A percentile compares a stretch with the other conserved stretches of the same genome.
Conservation (phyloP, 768 basidiomycete genomes). For the Mycena epipterygia region DNA sequence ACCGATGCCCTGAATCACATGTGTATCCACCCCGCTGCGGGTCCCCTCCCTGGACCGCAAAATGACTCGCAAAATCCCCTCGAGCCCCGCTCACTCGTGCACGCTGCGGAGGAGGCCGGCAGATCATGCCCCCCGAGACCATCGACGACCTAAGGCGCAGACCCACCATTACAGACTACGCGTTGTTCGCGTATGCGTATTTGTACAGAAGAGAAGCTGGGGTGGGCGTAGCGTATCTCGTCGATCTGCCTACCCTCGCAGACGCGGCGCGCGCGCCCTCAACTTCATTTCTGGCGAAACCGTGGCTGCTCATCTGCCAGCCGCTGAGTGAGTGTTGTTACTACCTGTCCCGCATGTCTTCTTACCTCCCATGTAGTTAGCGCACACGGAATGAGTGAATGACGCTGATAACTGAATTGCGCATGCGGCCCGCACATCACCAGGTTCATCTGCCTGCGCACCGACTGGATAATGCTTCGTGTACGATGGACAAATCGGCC, state of each 20-base stretch:
- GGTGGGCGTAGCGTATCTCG: constrained; percentile 70
- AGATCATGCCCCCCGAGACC: constrained; percentile 75
- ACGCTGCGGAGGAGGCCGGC: too few species aligned
- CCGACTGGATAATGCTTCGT: constrained; percentile 79
- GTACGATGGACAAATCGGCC: too few species aligned
- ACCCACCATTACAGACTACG: constrained; percentile 37
- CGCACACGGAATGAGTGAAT: constrained; percentile 84
- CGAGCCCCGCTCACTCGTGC: too few species aligned
- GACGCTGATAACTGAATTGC: constrained; percentile 72
- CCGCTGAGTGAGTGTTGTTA: constrained; percentile 76
- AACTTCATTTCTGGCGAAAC: constrained; percentile 78
- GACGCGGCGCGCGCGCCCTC: constrained; percentile 83
- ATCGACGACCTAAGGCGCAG: constrained; percentile 41
- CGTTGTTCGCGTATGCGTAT: constrained; percentile 63
- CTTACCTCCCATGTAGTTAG: not conserved
- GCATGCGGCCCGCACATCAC: constrained; percentile 69
- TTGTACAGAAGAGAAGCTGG: constrained; percentile 67
- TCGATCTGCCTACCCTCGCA: constrained; percentile 95
- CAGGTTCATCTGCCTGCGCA: constrained; percentile 68
- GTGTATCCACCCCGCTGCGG: too few species aligned
- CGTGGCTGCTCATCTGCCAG: constrained; percentile 86
- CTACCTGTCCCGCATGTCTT: not conserved
- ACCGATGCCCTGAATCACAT: too few species aligned
- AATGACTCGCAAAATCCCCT: too few species aligned
- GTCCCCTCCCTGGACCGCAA: too few species aligned